These are phyloP conservation scores for Penicillium maclennaniae DNA, from an alignment of 495 filamentous ascomycete species.

Conservation along the genomic window DNA sequence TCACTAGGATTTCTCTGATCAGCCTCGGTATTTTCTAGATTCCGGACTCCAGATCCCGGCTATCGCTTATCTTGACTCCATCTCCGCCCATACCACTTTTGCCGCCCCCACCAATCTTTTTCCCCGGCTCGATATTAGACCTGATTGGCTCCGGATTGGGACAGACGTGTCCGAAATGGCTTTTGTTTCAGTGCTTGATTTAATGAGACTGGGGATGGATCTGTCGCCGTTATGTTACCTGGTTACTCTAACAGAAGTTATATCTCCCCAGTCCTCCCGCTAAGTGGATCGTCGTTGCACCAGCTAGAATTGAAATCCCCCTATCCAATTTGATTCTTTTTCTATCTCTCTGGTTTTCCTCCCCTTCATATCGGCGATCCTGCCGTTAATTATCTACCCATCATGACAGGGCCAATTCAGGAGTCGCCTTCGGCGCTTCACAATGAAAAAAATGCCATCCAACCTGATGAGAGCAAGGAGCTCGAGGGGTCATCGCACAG, in stretches of 20 bases:
- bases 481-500: constrained; percentile 15
- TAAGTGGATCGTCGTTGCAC: neutral
- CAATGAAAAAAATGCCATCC: constrained; percentile 26
- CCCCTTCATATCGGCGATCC: neutral
- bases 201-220: neutral
- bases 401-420: constrained; percentile 19
- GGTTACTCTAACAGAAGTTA: neutral
- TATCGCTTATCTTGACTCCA: constrained; percentile 19
- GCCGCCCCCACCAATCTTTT: neutral
- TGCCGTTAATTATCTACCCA: constrained; percentile 3
- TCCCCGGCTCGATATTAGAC: neutral
- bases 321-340: neutral
- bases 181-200: neutral
- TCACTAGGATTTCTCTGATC: constrained; percentile 1
- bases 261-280: constrained; percentile 1
- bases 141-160: constrained; percentile 1
- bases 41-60: constrained; percentile 17
- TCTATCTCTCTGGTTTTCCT: neutral
- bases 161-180: constrained; percentile 5
- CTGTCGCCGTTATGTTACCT: neutral
- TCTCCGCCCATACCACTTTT: neutral
- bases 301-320: neutral
- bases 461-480: constrained; percentile 14
- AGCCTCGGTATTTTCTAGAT: constrained; percentile 34
- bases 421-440: constrained; percentile 13